These are phyloP conservation scores for Mycena albidolilacea DNA, from an alignment of 768 basidiomycete genomes.

Conservation along the genomic window DNA sequence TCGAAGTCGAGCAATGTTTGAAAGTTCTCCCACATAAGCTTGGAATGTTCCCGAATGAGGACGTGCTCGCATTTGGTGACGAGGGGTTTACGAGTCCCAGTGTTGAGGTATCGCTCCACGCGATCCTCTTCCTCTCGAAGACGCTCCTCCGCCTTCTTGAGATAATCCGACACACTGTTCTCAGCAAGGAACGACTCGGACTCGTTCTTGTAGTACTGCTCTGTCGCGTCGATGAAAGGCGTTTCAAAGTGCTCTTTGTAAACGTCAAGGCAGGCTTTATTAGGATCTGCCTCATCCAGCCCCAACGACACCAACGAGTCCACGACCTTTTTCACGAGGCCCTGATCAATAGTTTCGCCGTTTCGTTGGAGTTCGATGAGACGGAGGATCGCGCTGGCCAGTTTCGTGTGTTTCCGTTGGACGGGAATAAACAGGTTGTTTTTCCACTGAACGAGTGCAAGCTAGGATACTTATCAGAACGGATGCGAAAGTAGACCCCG, in stretches of 20 bases:
- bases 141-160: constrained; percentile 95
- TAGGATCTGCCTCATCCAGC: constrained; percentile 91
- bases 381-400: constrained; percentile 89
- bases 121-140: constrained; percentile 95
- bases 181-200: constrained; percentile 91
- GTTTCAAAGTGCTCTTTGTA: constrained; percentile 93
- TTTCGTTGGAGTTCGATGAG: constrained; percentile 95
- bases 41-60: constrained; percentile 89
- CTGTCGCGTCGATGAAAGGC: constrained; percentile 91
- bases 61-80: constrained; percentile 91
- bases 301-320: constrained; percentile 97
- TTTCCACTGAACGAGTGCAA: constrained; percentile 98
- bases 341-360: constrained; percentile 94
- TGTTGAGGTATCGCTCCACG: constrained; percentile 94
- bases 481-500: constrained; percentile 3
- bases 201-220: constrained; percentile 93
- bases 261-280: constrained; percentile 93
- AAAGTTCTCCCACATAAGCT: constrained; percentile 94
- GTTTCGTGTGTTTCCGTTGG: constrained; percentile 85
- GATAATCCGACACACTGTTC: constrained; percentile 93
- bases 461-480: constrained; percentile 58
- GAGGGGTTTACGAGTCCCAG: constrained; percentile 86
- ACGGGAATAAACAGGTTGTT: constrained; percentile 89
- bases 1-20: constrained; percentile 92
- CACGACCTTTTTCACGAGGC: constrained; percentile 93